Base-by-base conservation (phyloP, 495 filamentous ascomycete genomes). In the Trichoderma orchidacearum region DNA sequence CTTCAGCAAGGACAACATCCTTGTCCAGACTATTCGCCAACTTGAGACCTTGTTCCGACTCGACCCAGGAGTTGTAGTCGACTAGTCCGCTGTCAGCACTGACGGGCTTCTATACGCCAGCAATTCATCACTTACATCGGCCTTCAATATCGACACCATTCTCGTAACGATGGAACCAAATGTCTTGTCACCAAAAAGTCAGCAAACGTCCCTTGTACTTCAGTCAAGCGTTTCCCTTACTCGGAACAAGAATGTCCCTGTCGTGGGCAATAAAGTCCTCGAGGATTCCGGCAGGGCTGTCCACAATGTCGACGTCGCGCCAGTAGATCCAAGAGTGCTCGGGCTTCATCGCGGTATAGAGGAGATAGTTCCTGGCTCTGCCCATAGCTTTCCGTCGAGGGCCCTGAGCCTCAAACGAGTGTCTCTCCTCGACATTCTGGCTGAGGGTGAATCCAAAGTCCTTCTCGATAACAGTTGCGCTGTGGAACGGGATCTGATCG, bases 271-370 rank as follows among this genome's bases (percentile, higher is more conserved):
- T 87, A 64, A 97, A 94, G 65, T 98, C 92, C 75, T 98, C 89
- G 21, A 98, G 72, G 56, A 98, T 95, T 59, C 79, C 84, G 34
- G 75, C 75, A 5, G 94, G 90, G 67, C 87, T 94, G 61, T 98
- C 93, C 27, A 84, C 79, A 63, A 98, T 96, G 71, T 98, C 93
- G 29, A 95, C 90, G 66, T 98, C 93, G 56, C 94, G 83, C 93
- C 93, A 98, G 69, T 96, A 97, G 25, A 98, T 94, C 93, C 93
- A 98, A 7, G 88, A 91, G 68, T 98, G 93, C 56, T 96, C 88
- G 2, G 90, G 78, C 74, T 92, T 94, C 60, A 98, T 68, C 25
- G 93, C 84, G 0, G 89, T 79, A 51, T 82, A 81, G 11, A 98
- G 82, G 23, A 98, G 77, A 68, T 95, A 97, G 68, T 98, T 98